These are phyloP conservation scores for Rhodosporidiobolus odoratus DNA, from an alignment of 768 basidiomycete genomes.

Conservation along the genomic window DNA sequence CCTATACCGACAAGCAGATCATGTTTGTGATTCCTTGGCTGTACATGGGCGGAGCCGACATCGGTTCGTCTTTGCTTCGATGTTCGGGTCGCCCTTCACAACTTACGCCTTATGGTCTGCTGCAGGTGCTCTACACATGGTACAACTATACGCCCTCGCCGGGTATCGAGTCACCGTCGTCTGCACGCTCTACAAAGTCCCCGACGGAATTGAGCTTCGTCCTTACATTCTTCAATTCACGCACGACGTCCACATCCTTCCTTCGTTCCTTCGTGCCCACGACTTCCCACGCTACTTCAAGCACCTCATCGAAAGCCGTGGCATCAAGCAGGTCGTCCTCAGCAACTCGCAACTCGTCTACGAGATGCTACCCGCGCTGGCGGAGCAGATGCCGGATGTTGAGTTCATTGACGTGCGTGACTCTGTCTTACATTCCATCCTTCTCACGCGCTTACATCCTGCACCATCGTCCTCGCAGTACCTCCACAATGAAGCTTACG, in stretches of 20 bases:
- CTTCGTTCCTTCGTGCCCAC: constrained; percentile 32
- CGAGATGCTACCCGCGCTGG: constrained; percentile 37
- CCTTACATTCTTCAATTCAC: constrained; percentile 37
- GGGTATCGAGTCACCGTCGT: constrained; percentile 39
- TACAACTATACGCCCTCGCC: constrained; percentile 33
- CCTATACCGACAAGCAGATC: constrained; percentile 25
- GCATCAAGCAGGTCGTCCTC: constrained; percentile 25
- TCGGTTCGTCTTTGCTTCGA: constrained; percentile 11
- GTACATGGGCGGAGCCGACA: constrained; percentile 34
- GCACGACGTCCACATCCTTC: constrained; percentile 38
- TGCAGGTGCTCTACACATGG: constrained; percentile 35
- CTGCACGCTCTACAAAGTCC: constrained; percentile 33
- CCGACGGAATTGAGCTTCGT: constrained; percentile 34
- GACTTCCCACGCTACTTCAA: constrained; percentile 38
- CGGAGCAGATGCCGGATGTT: constrained; percentile 36
- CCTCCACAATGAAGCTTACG: constrained; percentile 40
- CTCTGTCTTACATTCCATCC: background rate
- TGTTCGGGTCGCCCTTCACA: too few species aligned
- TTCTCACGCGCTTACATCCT: too few species aligned
- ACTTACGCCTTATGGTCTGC: background rate
- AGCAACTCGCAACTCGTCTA: constrained; percentile 35
- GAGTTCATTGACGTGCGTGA: constrained; percentile 34
- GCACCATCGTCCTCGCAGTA: constrained; percentile 3
- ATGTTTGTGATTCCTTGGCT: constrained; percentile 38
- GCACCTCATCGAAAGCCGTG: constrained; percentile 29